Percentiles rank a stretch among this genome's conserved stretches.
These are phyloP conservation scores for Lecanoromycetidae sp. DNA, from an alignment of 2,329 filamentous ascomycete genomes.

Conservation along the genomic window DNA sequence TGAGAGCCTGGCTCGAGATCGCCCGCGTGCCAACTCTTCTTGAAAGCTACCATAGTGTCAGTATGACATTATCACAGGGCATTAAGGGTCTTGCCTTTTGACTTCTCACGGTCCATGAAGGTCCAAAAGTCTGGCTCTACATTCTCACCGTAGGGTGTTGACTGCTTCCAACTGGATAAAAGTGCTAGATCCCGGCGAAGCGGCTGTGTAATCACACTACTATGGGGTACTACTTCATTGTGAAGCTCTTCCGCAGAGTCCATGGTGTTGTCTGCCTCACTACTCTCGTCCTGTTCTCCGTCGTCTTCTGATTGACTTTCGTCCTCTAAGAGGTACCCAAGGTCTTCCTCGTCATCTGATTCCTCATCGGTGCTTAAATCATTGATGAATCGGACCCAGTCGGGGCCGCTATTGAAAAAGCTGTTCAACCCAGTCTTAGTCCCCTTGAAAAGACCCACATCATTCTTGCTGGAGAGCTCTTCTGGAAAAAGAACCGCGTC, in stretches of 20 bases:
- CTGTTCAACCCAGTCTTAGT: slow-evolving; percentile 17
- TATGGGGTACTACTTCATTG: background rate
- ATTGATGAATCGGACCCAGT: slow-evolving; percentile 17
- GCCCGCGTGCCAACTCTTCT: slow-evolving; percentile 34
- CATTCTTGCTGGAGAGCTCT: slow-evolving; percentile 1
- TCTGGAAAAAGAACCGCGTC: slow-evolving; percentile 32
- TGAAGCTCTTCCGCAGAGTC: background rate
- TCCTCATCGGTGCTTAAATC: slow-evolving; percentile 21
- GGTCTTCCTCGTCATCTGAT: background rate
- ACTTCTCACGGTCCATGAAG: slow-evolving; percentile 27
- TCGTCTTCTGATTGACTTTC: background rate
- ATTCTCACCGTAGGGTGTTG: background rate
- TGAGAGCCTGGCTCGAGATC: slow-evolving; percentile 33
- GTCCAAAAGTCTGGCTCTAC: slow-evolving; percentile 22
- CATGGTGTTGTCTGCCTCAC: background rate
- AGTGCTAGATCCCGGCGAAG: background rate
- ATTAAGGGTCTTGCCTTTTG: slow-evolving; percentile 22
- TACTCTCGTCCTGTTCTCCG: background rate
- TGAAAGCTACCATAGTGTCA: slow-evolving; percentile 25
- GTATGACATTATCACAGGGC: background rate
- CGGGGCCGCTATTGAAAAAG: slow-evolving; percentile 17
- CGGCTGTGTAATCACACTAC: background rate
- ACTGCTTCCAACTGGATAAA: slow-evolving; percentile 1
- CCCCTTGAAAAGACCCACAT: background rate
- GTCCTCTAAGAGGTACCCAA: background rate